Evolutionary conservation across 805 yeast species (phyloP).

Genomic region (Candida maltosa): DNA sequence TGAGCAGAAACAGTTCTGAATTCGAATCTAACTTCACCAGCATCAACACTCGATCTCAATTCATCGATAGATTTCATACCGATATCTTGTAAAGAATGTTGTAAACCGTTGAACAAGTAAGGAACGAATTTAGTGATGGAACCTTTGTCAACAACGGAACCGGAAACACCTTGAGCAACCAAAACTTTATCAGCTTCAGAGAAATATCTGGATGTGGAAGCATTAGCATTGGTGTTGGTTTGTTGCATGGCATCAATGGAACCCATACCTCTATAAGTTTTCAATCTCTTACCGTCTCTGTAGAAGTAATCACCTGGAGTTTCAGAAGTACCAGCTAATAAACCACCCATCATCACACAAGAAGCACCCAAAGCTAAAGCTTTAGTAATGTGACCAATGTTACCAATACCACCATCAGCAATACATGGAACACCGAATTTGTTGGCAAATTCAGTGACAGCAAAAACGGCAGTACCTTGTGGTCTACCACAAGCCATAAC

Average conservation of each 20-base stretch:
- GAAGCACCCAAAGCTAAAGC: constrained; percentile 97
- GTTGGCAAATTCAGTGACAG: constrained; percentile 89
- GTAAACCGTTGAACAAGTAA: constrained; percentile 90
- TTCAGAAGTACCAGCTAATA: constrained; percentile 97
- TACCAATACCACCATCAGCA: constrained; percentile 99
- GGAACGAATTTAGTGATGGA: constrained; percentile 92
- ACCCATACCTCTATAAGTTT: constrained; percentile 99
- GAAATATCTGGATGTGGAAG: constrained; percentile 97
- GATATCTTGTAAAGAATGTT: constrained; percentile 98
- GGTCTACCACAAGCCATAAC: constrained; percentile 99
- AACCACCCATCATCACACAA: constrained; percentile 98
- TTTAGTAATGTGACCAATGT: constrained; percentile 97
- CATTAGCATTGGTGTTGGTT: constrained; percentile 85
- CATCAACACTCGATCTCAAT: constrained; percentile 61
- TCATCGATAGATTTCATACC: constrained; percentile 70
- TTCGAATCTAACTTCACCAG: constrained; percentile 85
- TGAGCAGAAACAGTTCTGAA: constrained; percentile 98
- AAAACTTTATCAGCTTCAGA: constrained; percentile 93
- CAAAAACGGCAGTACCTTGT: constrained; percentile 97
- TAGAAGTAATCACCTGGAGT: constrained; percentile 98
- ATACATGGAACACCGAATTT: constrained; percentile 97
- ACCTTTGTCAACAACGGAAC: constrained; percentile 95
- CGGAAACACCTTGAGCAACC: constrained; percentile 99
- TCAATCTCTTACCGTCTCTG: constrained; percentile 97
- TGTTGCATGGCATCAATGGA: constrained; percentile 98